Evolutionary conservation across 306 rosid genomes (phyloP).

Genomic region (Cicer judaicum): DNA sequence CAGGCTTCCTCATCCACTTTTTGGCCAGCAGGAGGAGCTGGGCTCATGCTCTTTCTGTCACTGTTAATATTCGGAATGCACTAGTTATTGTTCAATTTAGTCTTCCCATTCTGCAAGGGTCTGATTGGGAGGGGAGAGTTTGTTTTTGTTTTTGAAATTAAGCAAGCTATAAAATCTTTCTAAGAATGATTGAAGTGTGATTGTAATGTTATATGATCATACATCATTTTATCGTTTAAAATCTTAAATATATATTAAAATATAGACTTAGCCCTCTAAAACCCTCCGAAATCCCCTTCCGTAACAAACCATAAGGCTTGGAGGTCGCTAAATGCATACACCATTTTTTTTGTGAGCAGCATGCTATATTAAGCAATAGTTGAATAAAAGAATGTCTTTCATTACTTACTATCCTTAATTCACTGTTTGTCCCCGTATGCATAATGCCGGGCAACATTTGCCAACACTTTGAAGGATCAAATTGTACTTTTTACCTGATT

Average conservation of each 20-base stretch:
- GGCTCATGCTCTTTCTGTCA: not conserved
- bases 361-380: not conserved
- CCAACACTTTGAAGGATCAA: not conserved
- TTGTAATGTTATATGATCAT: too few relatives aligned
- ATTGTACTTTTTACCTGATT: conserved; percentile 15
- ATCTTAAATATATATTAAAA: too few relatives aligned
- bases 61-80: not conserved
- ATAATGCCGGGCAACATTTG: not conserved
- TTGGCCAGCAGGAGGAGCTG: not conserved
- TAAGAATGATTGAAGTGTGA: too few relatives aligned
- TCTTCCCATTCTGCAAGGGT: not conserved
- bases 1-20: conserved; percentile 15
- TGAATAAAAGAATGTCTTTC: not conserved
- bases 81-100: conserved; percentile 18
- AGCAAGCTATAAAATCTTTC: too few relatives aligned
- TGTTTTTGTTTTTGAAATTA: too few relatives aligned
- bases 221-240: too few relatives aligned
- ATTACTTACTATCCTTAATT: not conserved
- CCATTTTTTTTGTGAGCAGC: not conserved
- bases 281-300: too few relatives aligned
- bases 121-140: too few relatives aligned
- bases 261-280: too few relatives aligned
- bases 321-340: not conserved
- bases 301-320: not conserved
- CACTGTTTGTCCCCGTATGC: not conserved